Evolutionary conservation across 2,329 filamentous ascomycete species (phyloP).

Genomic region (Reticulascus tulasneorum): DNA sequence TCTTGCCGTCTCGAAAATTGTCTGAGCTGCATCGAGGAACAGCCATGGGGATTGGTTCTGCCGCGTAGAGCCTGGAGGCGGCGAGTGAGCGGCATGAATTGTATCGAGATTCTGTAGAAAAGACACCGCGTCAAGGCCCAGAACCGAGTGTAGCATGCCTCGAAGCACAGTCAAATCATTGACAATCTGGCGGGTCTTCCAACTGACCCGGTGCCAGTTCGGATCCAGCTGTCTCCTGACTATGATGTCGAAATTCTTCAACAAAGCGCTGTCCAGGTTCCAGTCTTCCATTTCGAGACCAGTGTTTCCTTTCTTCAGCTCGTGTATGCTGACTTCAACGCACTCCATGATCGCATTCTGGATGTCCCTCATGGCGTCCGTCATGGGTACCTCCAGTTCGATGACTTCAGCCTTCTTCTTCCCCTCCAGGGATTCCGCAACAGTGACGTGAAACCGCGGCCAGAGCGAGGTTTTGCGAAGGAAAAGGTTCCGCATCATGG

Average conservation of each 20-base stretch:
- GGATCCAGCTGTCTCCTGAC: conserved; percentile 88
- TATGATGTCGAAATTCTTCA: conserved; percentile 87
- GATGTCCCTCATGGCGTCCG: conserved; percentile 85
- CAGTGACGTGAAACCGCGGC: conserved; percentile 88
- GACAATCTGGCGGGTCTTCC: conserved; percentile 92
- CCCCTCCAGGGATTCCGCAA: conserved; percentile 85
- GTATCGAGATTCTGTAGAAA: conserved; percentile 94
- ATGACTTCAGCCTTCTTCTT: conserved; percentile 94
- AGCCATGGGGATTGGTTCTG: conserved; percentile 94
- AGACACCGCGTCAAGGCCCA: conserved; percentile 84
- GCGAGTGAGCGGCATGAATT: conserved; percentile 84
- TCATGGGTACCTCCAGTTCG: conserved; percentile 95
- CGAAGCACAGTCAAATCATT: conserved; percentile 81
- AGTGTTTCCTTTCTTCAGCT: conserved; percentile 85
- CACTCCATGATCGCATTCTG: conserved; percentile 95
- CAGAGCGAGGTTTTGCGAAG: conserved; percentile 84
- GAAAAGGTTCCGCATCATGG: conserved; percentile 90
- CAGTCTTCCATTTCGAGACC: conserved; percentile 95
- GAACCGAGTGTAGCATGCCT: conserved; percentile 73
- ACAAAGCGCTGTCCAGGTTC: conserved; percentile 88
- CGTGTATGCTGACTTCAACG: conserved; percentile 89
- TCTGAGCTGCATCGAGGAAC: conserved; percentile 90
- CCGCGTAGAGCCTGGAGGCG: conserved; percentile 78
- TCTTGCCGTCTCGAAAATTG: conserved; percentile 87
- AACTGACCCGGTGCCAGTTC: conserved; percentile 95